phyloP scores from a whole-genome alignment of 2,329 filamentous ascomycete genomes.

The Sclerotiophoma versabilis region DNA sequence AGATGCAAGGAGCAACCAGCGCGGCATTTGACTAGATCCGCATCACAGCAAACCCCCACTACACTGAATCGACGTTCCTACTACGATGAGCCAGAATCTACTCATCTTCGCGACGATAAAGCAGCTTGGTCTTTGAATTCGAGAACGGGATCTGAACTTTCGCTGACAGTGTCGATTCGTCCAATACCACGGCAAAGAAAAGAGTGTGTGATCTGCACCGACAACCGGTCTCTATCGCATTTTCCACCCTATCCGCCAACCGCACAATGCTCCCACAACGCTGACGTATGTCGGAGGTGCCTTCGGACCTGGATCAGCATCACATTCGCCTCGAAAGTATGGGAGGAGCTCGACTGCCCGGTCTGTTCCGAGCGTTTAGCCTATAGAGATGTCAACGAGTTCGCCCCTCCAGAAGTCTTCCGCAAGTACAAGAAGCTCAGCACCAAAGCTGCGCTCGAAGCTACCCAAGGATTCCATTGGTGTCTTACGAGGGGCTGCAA shows the following conservation, averaged over 20 bases:
- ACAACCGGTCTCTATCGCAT: constrained; percentile 35
- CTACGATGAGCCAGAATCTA: neutral
- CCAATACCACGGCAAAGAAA: neutral
- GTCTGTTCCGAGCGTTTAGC: constrained; percentile 54
- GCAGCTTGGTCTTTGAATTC: neutral
- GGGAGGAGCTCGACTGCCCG: constrained; percentile 61
- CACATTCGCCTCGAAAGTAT: constrained; percentile 48
- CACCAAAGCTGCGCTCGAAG: constrained; percentile 54
- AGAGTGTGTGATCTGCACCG: constrained; percentile 47
- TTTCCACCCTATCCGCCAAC: constrained; percentile 47
- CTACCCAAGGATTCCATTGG: constrained; percentile 59
- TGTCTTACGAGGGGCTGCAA: constrained; percentile 60
- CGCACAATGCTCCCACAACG: constrained; percentile 41
- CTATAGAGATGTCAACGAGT: constrained; percentile 56
- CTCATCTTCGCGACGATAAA: neutral
- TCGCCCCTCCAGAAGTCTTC: constrained; percentile 56
- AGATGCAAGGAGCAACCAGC: neutral
- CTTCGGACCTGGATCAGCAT: constrained; percentile 50
- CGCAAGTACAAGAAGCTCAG: constrained; percentile 53
- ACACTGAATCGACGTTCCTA: neutral
- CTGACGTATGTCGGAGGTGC: constrained; percentile 48
- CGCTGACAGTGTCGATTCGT: neutral
- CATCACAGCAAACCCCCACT: neutral
- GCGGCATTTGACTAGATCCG: neutral
- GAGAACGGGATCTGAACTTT: neutral